These are phyloP conservation scores for Linnemannia exigua DNA, from an alignment of 192 early-diverging fungal genomes.

Conservation along the genomic window DNA sequence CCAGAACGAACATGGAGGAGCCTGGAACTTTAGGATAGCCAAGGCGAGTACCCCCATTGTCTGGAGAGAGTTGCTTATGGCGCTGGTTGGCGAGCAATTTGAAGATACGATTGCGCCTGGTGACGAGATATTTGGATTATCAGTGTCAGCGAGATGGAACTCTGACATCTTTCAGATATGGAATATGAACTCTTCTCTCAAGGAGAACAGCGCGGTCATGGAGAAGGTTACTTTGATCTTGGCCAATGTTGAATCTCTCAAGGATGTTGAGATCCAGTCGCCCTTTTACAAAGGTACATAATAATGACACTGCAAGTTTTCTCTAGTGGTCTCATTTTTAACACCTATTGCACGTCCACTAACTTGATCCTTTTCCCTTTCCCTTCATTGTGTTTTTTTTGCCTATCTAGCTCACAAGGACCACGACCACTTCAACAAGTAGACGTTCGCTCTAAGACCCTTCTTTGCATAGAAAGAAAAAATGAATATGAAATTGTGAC, in stretches of 20 bases:
- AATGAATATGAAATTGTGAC: not conserved
- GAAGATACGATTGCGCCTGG: conserved; percentile 57
- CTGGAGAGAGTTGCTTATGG: conserved; percentile 65
- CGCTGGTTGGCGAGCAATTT: conserved; percentile 64
- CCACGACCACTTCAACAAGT: conserved; percentile 58
- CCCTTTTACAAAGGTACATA: conserved; percentile 64
- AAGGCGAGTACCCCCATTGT: conserved; percentile 59
- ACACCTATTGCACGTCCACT: not conserved
- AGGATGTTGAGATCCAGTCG: conserved; percentile 54
- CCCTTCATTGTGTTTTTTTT: not conserved
- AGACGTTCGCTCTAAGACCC: not conserved
- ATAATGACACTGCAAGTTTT: no score
- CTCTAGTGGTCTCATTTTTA: no score
- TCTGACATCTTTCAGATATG: conserved; percentile 65
- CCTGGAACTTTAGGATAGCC: conserved; percentile 63
- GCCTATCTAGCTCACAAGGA: conserved; percentile 53
- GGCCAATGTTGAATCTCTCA: conserved; percentile 13
- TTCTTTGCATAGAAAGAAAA: not conserved
- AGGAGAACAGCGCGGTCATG: conserved; percentile 57
- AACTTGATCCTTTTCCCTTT: not conserved
- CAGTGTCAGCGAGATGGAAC: conserved; percentile 62
- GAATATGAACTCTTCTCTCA: conserved; percentile 56
- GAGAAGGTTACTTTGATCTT: conserved; percentile 47
- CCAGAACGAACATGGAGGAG: conserved; percentile 63
- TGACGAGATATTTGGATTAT: conserved; percentile 63